Evolutionary conservation across 805 yeast genomes (phyloP).

Genomic region (Peterozyma xylosa): DNA sequence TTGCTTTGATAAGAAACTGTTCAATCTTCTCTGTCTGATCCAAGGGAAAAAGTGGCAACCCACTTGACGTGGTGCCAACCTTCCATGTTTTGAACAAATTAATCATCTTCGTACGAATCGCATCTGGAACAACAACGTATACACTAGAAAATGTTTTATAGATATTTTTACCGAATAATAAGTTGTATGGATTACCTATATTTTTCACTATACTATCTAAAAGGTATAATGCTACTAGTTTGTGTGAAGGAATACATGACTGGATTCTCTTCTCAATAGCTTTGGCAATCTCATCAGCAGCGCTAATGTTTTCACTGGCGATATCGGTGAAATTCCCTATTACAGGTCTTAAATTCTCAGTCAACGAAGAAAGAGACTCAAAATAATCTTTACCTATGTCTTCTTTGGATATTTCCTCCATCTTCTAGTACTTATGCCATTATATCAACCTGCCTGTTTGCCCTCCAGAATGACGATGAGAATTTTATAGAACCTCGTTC

Average conservation of each 20-base stretch:
- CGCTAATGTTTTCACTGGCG: conserved; percentile 77
- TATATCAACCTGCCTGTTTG: too few species aligned
- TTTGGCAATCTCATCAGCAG: conserved; percentile 69
- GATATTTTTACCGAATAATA: conserved; percentile 62
- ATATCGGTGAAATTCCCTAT: conserved; percentile 77
- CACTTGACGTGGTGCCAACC: conserved; percentile 51
- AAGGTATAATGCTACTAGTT: conserved; percentile 76
- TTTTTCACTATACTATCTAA: conserved; percentile 89
- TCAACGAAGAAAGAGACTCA: conserved; percentile 64
- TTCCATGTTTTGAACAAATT: conserved; percentile 88
- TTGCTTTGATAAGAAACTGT: conserved; percentile 57
- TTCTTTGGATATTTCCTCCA: conserved; percentile 8
- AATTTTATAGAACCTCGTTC: too few species aligned
- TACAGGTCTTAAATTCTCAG: conserved; percentile 85
- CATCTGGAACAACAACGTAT: conserved; percentile 72
- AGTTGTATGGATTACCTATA: conserved; percentile 86
- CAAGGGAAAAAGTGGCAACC: conserved; percentile 62
- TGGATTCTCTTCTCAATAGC: conserved; percentile 70
- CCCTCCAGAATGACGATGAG: too few species aligned
- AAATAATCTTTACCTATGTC: conserved; percentile 55
- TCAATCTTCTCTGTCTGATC: conserved; percentile 69
- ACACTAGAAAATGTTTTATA: conserved; percentile 67
- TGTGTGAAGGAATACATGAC: conserved; percentile 75
- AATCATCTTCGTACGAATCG: conserved; percentile 64
- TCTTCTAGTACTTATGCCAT: too few species aligned